These are phyloP conservation scores for Coemansia umbellata DNA, from an alignment of 192 early-diverging fungal species.

Conservation along the genomic window DNA sequence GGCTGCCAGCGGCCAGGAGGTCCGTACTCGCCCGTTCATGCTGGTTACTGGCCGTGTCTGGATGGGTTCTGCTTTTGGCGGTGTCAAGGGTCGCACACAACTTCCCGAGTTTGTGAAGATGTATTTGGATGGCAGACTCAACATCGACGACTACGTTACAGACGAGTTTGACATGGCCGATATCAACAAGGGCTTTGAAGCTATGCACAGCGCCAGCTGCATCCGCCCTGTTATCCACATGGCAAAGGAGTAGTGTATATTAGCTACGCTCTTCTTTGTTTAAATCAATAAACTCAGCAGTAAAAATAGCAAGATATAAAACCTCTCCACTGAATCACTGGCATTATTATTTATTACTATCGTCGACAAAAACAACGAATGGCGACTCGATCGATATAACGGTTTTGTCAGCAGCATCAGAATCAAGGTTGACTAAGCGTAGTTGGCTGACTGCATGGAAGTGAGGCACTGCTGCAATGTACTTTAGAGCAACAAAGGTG, in stretches of 20 bases:
- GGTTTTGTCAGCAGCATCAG: slow-evolving; percentile 16
- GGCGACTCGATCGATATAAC: slow-evolving; percentile 32
- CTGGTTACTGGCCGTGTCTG: slow-evolving; percentile 93
- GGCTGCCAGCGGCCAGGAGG: slow-evolving; percentile 88
- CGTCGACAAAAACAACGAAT: slow-evolving; percentile 40
- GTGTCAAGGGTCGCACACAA: slow-evolving; percentile 91
- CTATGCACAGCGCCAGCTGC: slow-evolving; percentile 76
- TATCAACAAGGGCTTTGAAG: slow-evolving; percentile 91
- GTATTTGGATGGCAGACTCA: slow-evolving; percentile 78
- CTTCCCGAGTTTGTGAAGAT: slow-evolving; percentile 82
- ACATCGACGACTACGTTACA: slow-evolving; percentile 91
- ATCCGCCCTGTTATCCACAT: slow-evolving; percentile 49
- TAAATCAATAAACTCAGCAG: neutral
- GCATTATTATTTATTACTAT: neutral
- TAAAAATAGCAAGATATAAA: neutral
- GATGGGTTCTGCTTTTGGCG: slow-evolving; percentile 96
- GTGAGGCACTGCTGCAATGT: slow-evolving; percentile 38
- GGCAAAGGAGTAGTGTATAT: slow-evolving; percentile 18
- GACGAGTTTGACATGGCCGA: slow-evolving; percentile 75
- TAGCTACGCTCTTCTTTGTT: neutral
- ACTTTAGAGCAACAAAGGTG: slow-evolving; percentile 19
- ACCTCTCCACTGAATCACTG: neutral
- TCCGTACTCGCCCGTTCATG: slow-evolving; percentile 93
- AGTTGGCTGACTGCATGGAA: slow-evolving; percentile 29
- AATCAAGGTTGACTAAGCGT: slow-evolving; percentile 25